Evolutionary conservation across 2,329 filamentous ascomycete species (phyloP), one percentile per base, ranked within the genome.

Genomic region (Aureobasidium sp.): DNA sequence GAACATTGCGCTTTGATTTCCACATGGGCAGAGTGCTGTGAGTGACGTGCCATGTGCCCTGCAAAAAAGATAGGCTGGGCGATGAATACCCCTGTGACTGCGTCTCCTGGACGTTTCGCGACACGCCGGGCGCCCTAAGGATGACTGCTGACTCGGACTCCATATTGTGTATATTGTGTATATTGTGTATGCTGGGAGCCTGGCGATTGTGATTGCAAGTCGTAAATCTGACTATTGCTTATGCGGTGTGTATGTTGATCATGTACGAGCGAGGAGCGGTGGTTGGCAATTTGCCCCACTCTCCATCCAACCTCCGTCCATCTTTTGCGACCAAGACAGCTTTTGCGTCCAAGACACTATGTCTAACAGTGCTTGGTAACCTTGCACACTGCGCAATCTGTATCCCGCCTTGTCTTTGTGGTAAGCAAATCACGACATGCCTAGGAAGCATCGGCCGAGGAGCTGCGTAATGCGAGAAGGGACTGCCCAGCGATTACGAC

Each of bases 21-120:
- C 90, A 95, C 88, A 94, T 91, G 65, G 83, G 77, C 12, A 91
- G 83, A 5, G 87, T 90, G 5, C 86, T 89, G 76, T 91, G 87
- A 12, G 87, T 89, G 62, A 91, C 87, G 68, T 82, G 77, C 88
- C 88, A 91, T 63, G 84, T 88, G 64, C 86, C 79, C 58, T 79
- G 75, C 49, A 91, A 82, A 80, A 83, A 89, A 62, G 80, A 74
- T 29, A 84, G 73, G 2, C 82, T 70, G 5, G 86, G 85, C 1
- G 77, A 66, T 15, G 73, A 64, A 71, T 77, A 77, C 8, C 52
- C 71, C 37, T 42, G 71, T 22, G 68, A 64, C 17, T 53, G 29
- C 64, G 42, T 47, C 20, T 5, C 63, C 51, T 49, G 25, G 64
- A 37, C 39, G n/a, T 17, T 65, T 59, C 49, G 55, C 9, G 63